phyloP scores from a whole-genome alignment of 2,329 filamentous ascomycete species.

The Onygenales sp. region DNA sequence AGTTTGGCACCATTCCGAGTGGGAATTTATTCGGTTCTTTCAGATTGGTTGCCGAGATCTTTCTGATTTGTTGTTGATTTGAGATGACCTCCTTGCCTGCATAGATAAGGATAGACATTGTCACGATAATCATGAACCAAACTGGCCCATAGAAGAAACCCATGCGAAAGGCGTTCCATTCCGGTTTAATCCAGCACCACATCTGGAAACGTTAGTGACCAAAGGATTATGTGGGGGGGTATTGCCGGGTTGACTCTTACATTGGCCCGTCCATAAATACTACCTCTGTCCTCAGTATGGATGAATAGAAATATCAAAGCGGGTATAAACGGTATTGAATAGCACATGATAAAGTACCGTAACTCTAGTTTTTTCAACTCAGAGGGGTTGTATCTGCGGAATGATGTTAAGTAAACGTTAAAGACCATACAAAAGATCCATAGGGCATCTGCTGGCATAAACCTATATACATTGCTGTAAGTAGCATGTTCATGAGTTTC shows the following conservation, averaged over 20 bases:
- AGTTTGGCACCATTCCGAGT: no score
- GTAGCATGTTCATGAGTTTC: slow-evolving; percentile 1
- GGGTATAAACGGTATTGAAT: slow-evolving; percentile 62
- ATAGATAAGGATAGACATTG: slow-evolving; percentile 31
- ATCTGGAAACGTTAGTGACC: slow-evolving; percentile 34
- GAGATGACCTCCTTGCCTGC: slow-evolving; percentile 32
- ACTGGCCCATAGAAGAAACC: slow-evolving; percentile 57
- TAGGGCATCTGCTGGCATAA: slow-evolving; percentile 64
- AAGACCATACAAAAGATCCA: slow-evolving; percentile 76
- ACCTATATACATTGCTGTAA: slow-evolving; percentile 41
- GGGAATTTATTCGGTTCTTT: background rate
- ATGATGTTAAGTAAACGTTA: slow-evolving; percentile 77
- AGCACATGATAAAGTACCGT: slow-evolving; percentile 60
- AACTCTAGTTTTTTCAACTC: slow-evolving; percentile 59
- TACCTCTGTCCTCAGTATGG: slow-evolving; percentile 40
- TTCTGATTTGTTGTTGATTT: slow-evolving; percentile 33
- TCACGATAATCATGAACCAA: slow-evolving; percentile 32
- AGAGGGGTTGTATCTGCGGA: slow-evolving; percentile 58
- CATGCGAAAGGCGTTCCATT: slow-evolving; percentile 65
- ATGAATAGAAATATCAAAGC: slow-evolving; percentile 61
- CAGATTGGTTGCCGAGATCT: background rate
- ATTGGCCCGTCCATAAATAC: slow-evolving; percentile 64
- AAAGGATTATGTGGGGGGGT: background rate
- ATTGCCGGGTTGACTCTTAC: slow-evolving; percentile 25
- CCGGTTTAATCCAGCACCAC: slow-evolving; percentile 68